phyloP scores from a whole-genome alignment of 345 rosid species.

The Populus euphratica region DNA sequence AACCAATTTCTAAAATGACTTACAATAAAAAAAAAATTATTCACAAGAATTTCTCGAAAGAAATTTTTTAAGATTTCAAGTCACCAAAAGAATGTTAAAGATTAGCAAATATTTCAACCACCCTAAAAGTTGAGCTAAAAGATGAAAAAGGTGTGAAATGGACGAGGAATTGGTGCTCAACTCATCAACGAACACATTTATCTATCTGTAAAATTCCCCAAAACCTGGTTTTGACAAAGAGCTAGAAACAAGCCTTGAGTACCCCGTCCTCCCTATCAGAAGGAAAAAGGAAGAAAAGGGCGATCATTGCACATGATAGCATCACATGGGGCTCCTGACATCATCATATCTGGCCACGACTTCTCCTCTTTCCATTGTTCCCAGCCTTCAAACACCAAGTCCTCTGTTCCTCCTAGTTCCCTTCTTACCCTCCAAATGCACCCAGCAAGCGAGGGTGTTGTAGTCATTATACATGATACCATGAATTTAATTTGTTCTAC shows the following conservation, averaged over 20 bases:
- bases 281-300: background rate
- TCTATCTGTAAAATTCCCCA: too few relatives aligned
- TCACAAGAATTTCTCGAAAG: too few relatives aligned
- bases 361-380: constrained; percentile 58
- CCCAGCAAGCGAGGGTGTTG: background rate
- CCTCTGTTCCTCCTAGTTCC: background rate
- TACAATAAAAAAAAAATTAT: too few relatives aligned
- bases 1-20: too few relatives aligned
- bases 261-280: background rate
- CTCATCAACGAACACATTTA: too few relatives aligned
- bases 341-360: constrained; percentile 73
- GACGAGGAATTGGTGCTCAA: too few relatives aligned
- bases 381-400: constrained; percentile 73
- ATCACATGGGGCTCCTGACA: constrained; percentile 61
- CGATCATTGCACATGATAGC: constrained; percentile 29
- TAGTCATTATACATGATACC: background rate
- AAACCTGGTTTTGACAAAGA: too few relatives aligned
- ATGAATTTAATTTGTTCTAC: background rate
- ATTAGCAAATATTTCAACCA: background rate
- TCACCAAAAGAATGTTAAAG: too few relatives aligned
- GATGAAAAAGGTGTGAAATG: background rate
- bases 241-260: background rate
- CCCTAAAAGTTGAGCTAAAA: background rate
- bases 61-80: too few relatives aligned
- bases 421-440: background rate